Evolutionary conservation across 768 basidiomycete genomes (phyloP).

Genomic region (Trichaptum fuscoviolaceum): DNA sequence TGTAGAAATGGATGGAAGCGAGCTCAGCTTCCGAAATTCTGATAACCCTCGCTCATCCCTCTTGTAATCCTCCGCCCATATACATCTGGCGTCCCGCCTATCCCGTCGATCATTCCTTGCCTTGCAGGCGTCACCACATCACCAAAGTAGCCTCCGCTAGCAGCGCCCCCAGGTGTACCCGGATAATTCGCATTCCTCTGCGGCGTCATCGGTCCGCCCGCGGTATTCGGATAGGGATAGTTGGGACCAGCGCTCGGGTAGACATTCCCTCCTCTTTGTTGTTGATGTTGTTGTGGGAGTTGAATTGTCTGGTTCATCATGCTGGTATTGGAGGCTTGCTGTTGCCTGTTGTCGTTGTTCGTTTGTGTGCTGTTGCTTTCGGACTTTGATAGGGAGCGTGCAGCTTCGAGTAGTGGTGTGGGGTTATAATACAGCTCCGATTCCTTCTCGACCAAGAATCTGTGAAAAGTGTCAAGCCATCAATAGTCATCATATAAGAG

Average conservation of each 20-base stretch:
- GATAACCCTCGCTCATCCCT: not conserved
- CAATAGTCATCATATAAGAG: not conserved
- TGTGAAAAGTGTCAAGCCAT: conserved; percentile 22
- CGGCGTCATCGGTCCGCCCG: not conserved
- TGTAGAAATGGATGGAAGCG: not conserved
- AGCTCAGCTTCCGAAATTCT: not conserved
- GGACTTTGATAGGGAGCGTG: conserved; percentile 31
- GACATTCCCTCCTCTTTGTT: conserved; percentile 15
- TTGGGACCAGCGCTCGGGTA: not conserved
- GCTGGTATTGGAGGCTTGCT: conserved; percentile 13
- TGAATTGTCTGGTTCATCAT: conserved; percentile 17
- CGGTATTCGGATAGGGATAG: not conserved
- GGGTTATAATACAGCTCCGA: conserved; percentile 75
- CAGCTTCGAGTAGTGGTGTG: conserved; percentile 45
- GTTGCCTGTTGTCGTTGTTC: conserved; percentile 17
- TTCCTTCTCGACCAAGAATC: conserved; percentile 70
- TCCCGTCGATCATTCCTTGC: not conserved
- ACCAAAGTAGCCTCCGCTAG: not conserved
- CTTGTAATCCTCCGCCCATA: not conserved
- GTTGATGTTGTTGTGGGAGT: conserved; percentile 21
- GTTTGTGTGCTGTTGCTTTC: conserved; percentile 25
- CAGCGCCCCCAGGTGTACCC: too few species aligned
- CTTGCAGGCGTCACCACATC: not conserved
- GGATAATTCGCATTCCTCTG: not conserved
- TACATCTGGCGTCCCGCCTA: not conserved